Conservation (phyloP, 2,329 filamentous ascomycete species). For the Beauveria rudraprayagi region DNA sequence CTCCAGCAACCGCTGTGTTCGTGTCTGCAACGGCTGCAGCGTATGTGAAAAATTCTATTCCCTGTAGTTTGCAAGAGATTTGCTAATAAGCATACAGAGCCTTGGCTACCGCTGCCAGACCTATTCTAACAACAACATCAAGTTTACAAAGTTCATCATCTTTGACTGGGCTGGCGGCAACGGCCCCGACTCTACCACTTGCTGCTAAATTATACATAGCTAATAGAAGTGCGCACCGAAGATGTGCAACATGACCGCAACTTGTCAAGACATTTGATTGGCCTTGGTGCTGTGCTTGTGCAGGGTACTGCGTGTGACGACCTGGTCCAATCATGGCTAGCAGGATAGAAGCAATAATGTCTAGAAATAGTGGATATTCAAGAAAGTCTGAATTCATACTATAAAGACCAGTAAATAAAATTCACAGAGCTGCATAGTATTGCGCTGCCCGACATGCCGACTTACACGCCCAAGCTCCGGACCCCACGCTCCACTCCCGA, state of each 20-base stretch:
- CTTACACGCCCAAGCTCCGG: background rate
- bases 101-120: slow-evolving; percentile 6
- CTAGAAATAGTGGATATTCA: background rate
- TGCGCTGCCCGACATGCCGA: background rate
- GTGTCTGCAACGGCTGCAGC: slow-evolving; percentile 11
- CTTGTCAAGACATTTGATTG: background rate
- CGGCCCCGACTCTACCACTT: slow-evolving; percentile 11
- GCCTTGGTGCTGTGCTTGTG: background rate
- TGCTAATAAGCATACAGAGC: background rate
- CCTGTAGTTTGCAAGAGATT: background rate
- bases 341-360: background rate
- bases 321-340: background rate
- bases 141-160: slow-evolving; percentile 13
- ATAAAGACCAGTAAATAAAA: background rate
- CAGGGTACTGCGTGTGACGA: background rate
- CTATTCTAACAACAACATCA: slow-evolving; percentile 13
- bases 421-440: background rate
- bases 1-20: slow-evolving; percentile 10
- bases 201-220: slow-evolving; percentile 1
- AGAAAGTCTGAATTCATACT: too few relatives aligned
- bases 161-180: slow-evolving; percentile 12
- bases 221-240: background rate
- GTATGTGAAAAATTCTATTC: background rate
- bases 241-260: background rate
- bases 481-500: background rate